Evolutionary conservation across 805 yeast species (phyloP), one percentile per base, ranked within the genome.

Genomic region (Saccharomycopsis fibuligera): DNA sequence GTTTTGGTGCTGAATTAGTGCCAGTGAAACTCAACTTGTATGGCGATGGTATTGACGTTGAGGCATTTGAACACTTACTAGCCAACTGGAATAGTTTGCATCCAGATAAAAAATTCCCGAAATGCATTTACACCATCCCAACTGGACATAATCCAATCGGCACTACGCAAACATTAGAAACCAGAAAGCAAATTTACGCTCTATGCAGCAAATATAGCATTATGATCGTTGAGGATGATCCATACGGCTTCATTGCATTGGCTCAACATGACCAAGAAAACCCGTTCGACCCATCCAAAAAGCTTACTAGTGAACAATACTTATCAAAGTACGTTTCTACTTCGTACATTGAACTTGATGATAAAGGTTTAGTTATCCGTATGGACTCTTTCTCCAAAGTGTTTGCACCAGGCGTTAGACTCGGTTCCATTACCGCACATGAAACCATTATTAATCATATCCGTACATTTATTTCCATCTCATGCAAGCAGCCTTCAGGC

Each of bases 61-160:
- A 70, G 12, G 71, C 72, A 27, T 68, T 87, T 51, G 81, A 69
- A 5, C 69, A 70, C 39, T 55, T 74, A 37, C 72, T 87, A 57
- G 72, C 69, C 40, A 72, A 73, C 56, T 88, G 93, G 93, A 75
- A 73, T 3, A 40, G 53, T 12, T 53, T 54, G 19, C 58, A 60
- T 24, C 74, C 69, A 48, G 73, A 64, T 59, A 64, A 69, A 67
- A 68, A 55, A 10, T 50, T 50, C 22, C 89, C 89, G 52, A 78
- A 71, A 54, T 63, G 79, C 30, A 64, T 81, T 47, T 86, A 86
- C 66, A 75, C 86, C 12, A 82, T 86, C 61, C 79, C 86, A 37
- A 79, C 88, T 10, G 95, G 95, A 41, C 95, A 87, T 63, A 86
- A 87, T 67, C 96, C 96, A 44, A 80, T 89, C 14, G 95, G 95